Evolutionary conservation across 192 early-diverging fungal genomes (phyloP).

Genomic region (Kappamyces sp.): DNA sequence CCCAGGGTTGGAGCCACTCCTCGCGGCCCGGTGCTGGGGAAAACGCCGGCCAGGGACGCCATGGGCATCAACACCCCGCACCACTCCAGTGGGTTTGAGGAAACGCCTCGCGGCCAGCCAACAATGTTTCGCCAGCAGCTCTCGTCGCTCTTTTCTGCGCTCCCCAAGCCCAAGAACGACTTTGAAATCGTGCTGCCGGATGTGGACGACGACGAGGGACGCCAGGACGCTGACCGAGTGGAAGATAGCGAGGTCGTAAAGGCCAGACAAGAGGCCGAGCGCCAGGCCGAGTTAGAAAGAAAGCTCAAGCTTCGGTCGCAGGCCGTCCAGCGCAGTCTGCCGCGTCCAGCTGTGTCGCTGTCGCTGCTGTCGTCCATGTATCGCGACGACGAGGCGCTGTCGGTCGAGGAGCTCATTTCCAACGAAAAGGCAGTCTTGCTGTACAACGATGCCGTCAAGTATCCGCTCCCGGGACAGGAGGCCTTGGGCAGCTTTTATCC

Average conservation of each 20-base stretch:
- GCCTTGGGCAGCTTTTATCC: not conserved
- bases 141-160: constrained; percentile 52
- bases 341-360: constrained; percentile 55
- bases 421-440: constrained; percentile 69
- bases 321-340: constrained; percentile 69
- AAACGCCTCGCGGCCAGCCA: constrained; percentile 67
- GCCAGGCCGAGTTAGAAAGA: constrained; percentile 45
- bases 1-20: constrained; percentile 31
- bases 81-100: constrained; percentile 46
- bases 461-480: constrained; percentile 61
- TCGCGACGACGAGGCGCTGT: constrained; percentile 9
- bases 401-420: constrained; percentile 55
- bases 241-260: constrained; percentile 75
- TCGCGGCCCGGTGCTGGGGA: constrained; percentile 15
- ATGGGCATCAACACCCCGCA: constrained; percentile 62
- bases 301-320: constrained; percentile 58
- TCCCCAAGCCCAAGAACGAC: constrained; percentile 89
- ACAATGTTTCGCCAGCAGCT: constrained; percentile 64
- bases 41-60: constrained; percentile 33
- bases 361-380: constrained; percentile 21
- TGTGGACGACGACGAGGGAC: constrained; percentile 30
- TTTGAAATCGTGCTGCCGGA: constrained; percentile 88
- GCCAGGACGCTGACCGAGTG: constrained; percentile 5
- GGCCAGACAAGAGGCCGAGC: constrained; percentile 38
- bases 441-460: constrained; percentile 60